A percentile compares a stretch with the other conserved stretches of the same genome.
Evolutionary conservation across 768 basidiomycete species (phyloP).

Genomic region (Rhodotorula kratochvilovae): DNA sequence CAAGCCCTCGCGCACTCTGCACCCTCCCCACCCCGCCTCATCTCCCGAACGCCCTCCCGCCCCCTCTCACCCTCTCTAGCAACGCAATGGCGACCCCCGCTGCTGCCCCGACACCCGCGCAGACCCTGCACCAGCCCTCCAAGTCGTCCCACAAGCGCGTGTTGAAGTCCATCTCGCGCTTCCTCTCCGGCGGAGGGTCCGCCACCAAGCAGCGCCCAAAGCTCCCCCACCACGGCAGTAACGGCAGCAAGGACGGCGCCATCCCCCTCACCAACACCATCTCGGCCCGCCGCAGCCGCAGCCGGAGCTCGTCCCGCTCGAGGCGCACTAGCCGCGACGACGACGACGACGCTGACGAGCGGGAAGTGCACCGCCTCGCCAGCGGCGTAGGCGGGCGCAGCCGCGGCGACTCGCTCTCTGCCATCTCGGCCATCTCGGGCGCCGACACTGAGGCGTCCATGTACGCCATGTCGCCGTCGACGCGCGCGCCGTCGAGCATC

Average conservation of each 20-base stretch:
- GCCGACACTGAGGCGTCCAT: conserved; percentile 94
- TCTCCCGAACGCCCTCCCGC: neutral
- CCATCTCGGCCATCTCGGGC: conserved; percentile 49
- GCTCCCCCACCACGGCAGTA: neutral
- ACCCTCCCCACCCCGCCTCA: neutral
- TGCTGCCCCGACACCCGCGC: neutral
- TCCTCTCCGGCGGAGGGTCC: conserved; percentile 17
- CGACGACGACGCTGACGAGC: neutral
- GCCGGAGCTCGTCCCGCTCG: neutral
- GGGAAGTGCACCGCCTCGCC: neutral
- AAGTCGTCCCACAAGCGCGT: neutral
- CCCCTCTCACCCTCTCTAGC: neutral
- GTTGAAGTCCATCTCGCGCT: conserved; percentile 16
- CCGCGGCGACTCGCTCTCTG: neutral
- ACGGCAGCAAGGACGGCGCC: neutral
- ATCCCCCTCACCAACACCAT: neutral
- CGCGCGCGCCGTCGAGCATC: conserved; percentile 65
- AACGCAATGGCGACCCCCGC: conserved; percentile 3
- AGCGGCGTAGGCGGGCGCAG: neutral
- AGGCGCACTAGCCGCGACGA: neutral
- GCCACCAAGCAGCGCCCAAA: conserved; percentile 22
- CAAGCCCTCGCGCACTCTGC: neutral
- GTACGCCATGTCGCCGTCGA: conserved; percentile 80
- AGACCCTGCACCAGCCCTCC: neutral
- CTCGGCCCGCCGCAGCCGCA: neutral